Conservation (phyloP, 208 protist genomes). For the Sergeia podlipaevii region DNA sequence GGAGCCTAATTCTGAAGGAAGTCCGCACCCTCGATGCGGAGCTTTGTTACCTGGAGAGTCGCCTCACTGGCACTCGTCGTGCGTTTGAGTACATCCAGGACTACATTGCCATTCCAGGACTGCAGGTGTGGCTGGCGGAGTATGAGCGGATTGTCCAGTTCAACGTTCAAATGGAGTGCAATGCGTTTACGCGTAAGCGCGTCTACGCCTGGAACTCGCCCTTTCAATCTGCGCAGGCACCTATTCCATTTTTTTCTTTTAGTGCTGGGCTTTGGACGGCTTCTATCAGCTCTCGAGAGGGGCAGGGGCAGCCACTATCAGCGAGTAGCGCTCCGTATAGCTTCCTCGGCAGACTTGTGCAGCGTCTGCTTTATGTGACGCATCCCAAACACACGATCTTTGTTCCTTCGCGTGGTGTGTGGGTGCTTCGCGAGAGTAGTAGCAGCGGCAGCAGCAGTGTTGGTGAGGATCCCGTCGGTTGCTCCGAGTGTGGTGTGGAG, state of each 20-base stretch:
- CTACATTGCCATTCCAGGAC: constrained; percentile 97
- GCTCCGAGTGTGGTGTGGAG: constrained; percentile 86
- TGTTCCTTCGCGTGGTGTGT: too few relatives aligned
- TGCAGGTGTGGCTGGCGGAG: constrained; percentile 97
- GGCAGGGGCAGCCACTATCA: too few relatives aligned
- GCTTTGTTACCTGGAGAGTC: constrained; percentile 64
- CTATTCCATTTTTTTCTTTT: constrained; percentile 93
- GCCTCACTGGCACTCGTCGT: constrained; percentile 87
- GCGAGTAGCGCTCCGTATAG: constrained; percentile 25
- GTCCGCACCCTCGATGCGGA: constrained; percentile 66
- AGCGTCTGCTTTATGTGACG: too few relatives aligned
- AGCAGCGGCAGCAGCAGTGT: too few relatives aligned
- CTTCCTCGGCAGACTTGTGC: constrained; percentile 92
- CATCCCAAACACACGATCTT: constrained; percentile 89
- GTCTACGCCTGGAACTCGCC: constrained; percentile 82
- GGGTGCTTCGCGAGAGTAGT: too few relatives aligned
- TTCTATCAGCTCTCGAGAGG: too few relatives aligned
- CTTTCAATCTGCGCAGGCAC: constrained; percentile 92
- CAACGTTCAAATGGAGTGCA: constrained; percentile 97
- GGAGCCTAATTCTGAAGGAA: too few relatives aligned
- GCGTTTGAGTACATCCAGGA: constrained; percentile 98
- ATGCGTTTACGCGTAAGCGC: constrained; percentile 93
- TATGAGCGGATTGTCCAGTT: constrained; percentile 95
- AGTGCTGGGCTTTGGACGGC: too few relatives aligned
- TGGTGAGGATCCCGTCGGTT: constrained; percentile 70